A percentile compares a stretch with the other conserved stretches of the same genome.
phyloP scores from a whole-genome alignment of 441 rosid species.

The Populus hybrid region DNA sequence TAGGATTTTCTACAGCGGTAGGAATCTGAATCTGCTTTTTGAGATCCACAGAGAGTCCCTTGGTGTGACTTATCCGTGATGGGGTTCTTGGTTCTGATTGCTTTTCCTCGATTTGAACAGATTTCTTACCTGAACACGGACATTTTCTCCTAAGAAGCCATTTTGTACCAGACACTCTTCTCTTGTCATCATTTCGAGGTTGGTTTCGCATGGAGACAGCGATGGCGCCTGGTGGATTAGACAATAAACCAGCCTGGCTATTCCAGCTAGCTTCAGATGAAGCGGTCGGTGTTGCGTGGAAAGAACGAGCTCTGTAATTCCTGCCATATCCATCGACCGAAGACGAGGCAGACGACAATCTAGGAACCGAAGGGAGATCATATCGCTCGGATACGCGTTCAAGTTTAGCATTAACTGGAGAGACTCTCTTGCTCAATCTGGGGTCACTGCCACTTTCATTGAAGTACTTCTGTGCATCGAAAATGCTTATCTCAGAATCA shows the following conservation, averaged over 20 bases:
- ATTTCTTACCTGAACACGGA: conserved; percentile 76
- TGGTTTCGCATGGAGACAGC: conserved; percentile 33
- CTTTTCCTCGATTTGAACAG: conserved; percentile 69
- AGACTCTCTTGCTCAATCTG: conserved; percentile 28
- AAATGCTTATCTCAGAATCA: conserved; percentile 72
- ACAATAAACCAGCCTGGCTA: conserved; percentile 70
- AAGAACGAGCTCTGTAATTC: conserved; percentile 40
- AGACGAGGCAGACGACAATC: conserved; percentile 63
- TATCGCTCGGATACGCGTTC: conserved; percentile 16
- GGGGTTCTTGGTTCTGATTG: conserved; percentile 34
- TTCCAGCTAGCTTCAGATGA: conserved; percentile 96
- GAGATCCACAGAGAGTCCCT: background rate
- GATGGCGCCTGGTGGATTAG: conserved; percentile 53
- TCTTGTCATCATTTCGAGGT: conserved; percentile 19
- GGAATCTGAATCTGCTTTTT: conserved; percentile 3
- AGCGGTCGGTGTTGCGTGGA: conserved; percentile 61
- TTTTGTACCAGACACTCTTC: conserved; percentile 22
- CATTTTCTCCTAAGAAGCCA: conserved; percentile 68
- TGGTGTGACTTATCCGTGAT: conserved; percentile 4
- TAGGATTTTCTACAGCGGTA: background rate
- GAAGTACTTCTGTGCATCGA: conserved; percentile 81
- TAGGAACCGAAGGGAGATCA: conserved; percentile 28
- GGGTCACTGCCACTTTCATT: conserved; percentile 39
- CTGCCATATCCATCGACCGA: conserved; percentile 35
- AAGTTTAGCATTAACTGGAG: conserved; percentile 26